Base-by-base conservation (phyloP, 169 alveolate species). In the Plasmodium malariae region DNA sequence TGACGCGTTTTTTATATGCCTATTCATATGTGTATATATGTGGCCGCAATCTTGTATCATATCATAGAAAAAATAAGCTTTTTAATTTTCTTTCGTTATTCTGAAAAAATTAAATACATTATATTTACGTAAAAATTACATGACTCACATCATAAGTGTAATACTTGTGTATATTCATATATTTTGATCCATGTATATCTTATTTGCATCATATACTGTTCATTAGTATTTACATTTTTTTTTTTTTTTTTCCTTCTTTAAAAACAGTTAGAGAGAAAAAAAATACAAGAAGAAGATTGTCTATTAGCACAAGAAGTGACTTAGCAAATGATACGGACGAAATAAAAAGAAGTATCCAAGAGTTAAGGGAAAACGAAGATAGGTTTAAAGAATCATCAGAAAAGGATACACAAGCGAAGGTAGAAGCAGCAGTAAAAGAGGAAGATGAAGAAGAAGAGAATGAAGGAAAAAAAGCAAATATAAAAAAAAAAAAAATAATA, bases 201-300 rank as follows among this genome's bases (percentile, higher is more conserved):
- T 5, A 9, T 40, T 26, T 3, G 1, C 28, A 30, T 60, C 45
- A 51, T 51, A 28, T 62, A 62, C 21, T 30, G 32, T 28, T 3
- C 32, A 1, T 62, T 26, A 14, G 14, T 32, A 12, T 62, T 26
- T 30, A 4, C 26, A 0, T 40, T 24, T 51, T 37, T 55, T 11
- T 19, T 43, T 43, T 40, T 34, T 19, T 67, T 54, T 26, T 34
- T 76, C 62, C 55, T 54, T 43, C 37, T 49, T 32, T 63, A 14
- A 43, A 0, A 57, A 17, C 87, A 76, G 76, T 40, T 34, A 76
- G 32, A 76, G 89, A 48, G 21, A 40, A 51, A 43, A 76, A 76
- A 36, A 76, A 76, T 69, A 76, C 91, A 67, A 83, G 91, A 83
- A 83, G 91, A 71, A 83, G 91, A 51, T 62, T 83, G 26, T 83